These are phyloP conservation scores for Xylariaceae sp. DNA, from an alignment of 2,329 filamentous ascomycete genomes.

Conservation along the genomic window DNA sequence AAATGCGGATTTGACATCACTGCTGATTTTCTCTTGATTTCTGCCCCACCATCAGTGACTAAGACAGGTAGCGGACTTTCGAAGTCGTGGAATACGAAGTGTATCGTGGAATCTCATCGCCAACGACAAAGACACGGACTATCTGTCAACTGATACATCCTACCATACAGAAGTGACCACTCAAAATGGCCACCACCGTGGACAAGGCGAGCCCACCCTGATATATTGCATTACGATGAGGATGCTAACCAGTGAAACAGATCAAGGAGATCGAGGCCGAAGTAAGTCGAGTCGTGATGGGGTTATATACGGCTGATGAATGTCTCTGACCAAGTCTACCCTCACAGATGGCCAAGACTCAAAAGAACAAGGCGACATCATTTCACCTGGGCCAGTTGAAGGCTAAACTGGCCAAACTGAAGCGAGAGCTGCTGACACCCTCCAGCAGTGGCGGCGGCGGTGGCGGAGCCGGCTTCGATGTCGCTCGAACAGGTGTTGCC, in stretches of 20 bases:
- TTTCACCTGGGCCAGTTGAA: constrained; percentile 95
- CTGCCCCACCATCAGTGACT: constrained; percentile 19
- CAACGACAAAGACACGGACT: too few relatives aligned
- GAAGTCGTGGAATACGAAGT: background rate
- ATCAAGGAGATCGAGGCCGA: constrained; percentile 97
- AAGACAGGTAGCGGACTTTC: background rate
- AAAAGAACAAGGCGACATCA: constrained; percentile 95
- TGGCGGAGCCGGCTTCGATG: constrained; percentile 87
- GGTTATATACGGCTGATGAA: constrained; percentile 5
- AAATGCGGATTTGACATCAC: constrained; percentile 24
- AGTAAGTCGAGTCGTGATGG: constrained; percentile 47
- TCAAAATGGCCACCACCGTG: constrained; percentile 90
- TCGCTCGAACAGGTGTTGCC: constrained; percentile 93
- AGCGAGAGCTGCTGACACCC: constrained; percentile 89
- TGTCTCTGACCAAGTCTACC: constrained; percentile 15
- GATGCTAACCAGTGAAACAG: constrained; percentile 44
- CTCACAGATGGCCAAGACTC: constrained; percentile 81
- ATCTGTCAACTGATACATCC: too few relatives aligned
- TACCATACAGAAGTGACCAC: too few relatives aligned
- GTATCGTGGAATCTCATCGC: background rate
- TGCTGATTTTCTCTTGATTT: constrained; percentile 18
- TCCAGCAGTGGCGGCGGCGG: constrained; percentile 74
- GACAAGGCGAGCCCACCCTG: constrained; percentile 66
- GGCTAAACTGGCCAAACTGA: constrained; percentile 96
- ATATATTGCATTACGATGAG: constrained; percentile 8